Conservation (phyloP, 2,329 filamentous ascomycete species). For the Fusarium bactridioides region DNA sequence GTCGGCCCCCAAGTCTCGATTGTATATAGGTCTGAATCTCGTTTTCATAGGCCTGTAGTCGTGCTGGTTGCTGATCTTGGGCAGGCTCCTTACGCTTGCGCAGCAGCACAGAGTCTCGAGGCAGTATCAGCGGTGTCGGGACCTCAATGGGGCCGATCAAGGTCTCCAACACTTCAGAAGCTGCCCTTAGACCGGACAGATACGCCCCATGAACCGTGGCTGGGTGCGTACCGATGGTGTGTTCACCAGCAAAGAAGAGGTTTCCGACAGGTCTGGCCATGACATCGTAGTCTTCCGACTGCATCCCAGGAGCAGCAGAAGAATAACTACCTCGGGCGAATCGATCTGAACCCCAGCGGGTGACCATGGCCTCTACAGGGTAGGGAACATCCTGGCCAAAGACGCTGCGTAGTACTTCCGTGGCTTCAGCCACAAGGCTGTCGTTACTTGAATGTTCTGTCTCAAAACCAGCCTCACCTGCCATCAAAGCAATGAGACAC, state of each 20-base stretch:
- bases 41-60: constrained; percentile 64
- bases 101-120: constrained; percentile 62
- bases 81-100: constrained; percentile 64
- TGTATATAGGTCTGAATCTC: constrained; percentile 61
- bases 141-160: constrained; percentile 84
- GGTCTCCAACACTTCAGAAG: constrained; percentile 82
- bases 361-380: constrained; percentile 87
- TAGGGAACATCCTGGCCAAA: constrained; percentile 76
- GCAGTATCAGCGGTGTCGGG: constrained; percentile 76
- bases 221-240: constrained; percentile 93
- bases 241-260: constrained; percentile 94
- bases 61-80: constrained; percentile 60
- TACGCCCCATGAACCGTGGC: constrained; percentile 98
- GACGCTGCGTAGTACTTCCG: constrained; percentile 76
- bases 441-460: constrained; percentile 81
- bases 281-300: constrained; percentile 86
- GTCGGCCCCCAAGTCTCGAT: constrained; percentile 74
- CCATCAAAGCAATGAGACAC: constrained; percentile 91
- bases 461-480: constrained; percentile 89
- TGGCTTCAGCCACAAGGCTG: constrained; percentile 81
- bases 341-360: constrained; percentile 88
- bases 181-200: constrained; percentile 88
- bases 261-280: constrained; percentile 89
- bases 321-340: constrained; percentile 97
- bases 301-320: constrained; percentile 84